Evolutionary conservation across 1,139 yeast species (phyloP).

Genomic region (Zygosaccharomyces sapae): DNA sequence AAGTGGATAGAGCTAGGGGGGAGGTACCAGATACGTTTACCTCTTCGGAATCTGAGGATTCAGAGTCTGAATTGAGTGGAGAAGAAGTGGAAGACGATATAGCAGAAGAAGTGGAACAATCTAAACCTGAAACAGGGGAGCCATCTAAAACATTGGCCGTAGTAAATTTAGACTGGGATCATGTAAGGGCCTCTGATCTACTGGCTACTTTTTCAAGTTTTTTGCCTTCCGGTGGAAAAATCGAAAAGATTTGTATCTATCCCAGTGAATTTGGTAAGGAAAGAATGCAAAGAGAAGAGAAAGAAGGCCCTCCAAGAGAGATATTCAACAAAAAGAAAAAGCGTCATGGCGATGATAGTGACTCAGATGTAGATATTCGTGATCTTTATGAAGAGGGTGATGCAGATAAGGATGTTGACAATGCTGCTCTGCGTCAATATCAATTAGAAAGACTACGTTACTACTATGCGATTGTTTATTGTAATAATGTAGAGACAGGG

Average conservation of each 20-base stretch:
- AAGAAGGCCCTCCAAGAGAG: slow-evolving; percentile 90
- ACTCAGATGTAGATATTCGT: slow-evolving; percentile 54
- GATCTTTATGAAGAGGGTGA: slow-evolving; percentile 68
- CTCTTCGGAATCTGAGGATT: slow-evolving; percentile 42
- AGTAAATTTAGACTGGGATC: slow-evolving; percentile 97
- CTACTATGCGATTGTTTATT: slow-evolving; percentile 86
- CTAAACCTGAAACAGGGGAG: slow-evolving; percentile 76
- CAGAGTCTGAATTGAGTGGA: slow-evolving; percentile 34
- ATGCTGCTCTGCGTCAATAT: slow-evolving; percentile 62
- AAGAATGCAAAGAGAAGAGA: slow-evolving; percentile 83
- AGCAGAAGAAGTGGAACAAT: slow-evolving; percentile 54
- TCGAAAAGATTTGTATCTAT: slow-evolving; percentile 67
- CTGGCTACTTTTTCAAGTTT: slow-evolving; percentile 89
- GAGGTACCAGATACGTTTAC: slow-evolving; percentile 46
- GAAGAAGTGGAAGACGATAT: slow-evolving; percentile 39
- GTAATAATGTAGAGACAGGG: slow-evolving; percentile 74
- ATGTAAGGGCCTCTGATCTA: slow-evolving; percentile 76
- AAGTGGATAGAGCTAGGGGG: slow-evolving; percentile 67
- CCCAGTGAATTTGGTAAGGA: slow-evolving; percentile 95
- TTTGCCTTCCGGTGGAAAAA: slow-evolving; percentile 71
- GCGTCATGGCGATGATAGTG: slow-evolving; percentile 45
- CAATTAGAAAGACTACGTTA: slow-evolving; percentile 86
- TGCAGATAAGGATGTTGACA: slow-evolving; percentile 68
- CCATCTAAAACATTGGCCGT: slow-evolving; percentile 81
- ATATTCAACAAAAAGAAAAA: slow-evolving; percentile 51